Base-by-base conservation (phyloP, 139 green algal species). In the Ettlia oleoabundans region DNA sequence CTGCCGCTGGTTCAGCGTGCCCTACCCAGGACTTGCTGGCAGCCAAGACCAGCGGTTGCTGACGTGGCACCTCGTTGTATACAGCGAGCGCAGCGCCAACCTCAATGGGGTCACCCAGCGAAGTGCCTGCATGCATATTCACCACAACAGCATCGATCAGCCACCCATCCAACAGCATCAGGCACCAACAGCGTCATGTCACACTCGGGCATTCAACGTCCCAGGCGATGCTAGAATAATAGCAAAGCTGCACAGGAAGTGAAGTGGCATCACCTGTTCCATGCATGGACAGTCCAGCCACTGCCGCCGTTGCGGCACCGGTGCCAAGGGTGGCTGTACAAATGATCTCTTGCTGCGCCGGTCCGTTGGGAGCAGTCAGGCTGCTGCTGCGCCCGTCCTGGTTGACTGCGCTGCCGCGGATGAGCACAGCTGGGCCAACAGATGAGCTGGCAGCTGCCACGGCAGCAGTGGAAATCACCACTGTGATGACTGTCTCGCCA, bases 331-430 rank as follows among this genome's bases (percentile, higher is more conserved):
- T 82, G 2, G 93, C 93, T 2, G 68, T 68, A 4, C 86, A 68
- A 1, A 98, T 88, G 38, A 97, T 93, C 28, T 80, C 85, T 83
- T 96, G 89, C 86, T 98, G 95, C 28, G 94, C 90, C 8, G 94
- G 93, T 0, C 95, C 95, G 82, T 96, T 97, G 52, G 95, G 95
- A 13, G 95, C 95, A 0, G 95, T 98, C 53, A 98, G 86, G 69
- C 87, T 88, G 82, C 90, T 94, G 75, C 89, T 94, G 81, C 93
- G 91, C 1, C 93, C 94, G 78, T 97, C 94, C 75, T 91, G 86
- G 83, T 93, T 94, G 35, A 90, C 85, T 10, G 86, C 84, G 30
- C 67, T 79, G 62, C 78, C 87, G 5, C 26, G 32, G 18, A 89
- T 66, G 30, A 82, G 47, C 15, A 80, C 26, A 13, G 9, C n/a